These are phyloP conservation scores for Diaporthe citri DNA, from an alignment of 2,329 filamentous ascomycete genomes.

Conservation along the genomic window DNA sequence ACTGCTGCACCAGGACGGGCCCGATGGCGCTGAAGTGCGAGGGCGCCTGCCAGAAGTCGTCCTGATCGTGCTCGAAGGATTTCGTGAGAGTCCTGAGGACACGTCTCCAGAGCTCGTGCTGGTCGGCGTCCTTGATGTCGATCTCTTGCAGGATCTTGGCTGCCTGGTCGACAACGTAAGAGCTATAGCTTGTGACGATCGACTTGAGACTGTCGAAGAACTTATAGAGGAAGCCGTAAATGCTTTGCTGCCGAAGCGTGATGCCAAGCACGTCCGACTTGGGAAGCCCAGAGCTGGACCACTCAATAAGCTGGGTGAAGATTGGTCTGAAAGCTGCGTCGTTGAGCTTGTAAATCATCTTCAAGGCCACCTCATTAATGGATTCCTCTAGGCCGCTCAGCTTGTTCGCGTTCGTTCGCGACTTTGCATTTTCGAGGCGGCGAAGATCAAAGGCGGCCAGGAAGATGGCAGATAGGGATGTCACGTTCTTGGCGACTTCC, in stretches of 20 bases:
- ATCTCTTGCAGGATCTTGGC: constrained; percentile 70
- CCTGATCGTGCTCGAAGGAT: constrained; percentile 90
- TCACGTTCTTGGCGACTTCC: constrained; percentile 80
- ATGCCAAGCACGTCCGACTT: constrained; percentile 72
- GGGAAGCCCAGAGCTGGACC: constrained; percentile 73
- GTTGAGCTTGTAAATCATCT: constrained; percentile 97
- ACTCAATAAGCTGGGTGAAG: constrained; percentile 88
- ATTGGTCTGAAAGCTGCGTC: constrained; percentile 93
- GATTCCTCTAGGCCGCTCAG: constrained; percentile 71
- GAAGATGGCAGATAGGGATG: constrained; percentile 75
- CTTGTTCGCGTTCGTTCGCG: constrained; percentile 54
- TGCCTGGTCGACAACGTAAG: constrained; percentile 83
- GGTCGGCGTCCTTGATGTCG: constrained; percentile 61
- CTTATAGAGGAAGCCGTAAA: constrained; percentile 83
- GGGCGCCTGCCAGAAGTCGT: constrained; percentile 95
- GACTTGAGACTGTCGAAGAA: constrained; percentile 92
- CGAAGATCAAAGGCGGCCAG: constrained; percentile 74
- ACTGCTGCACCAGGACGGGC: constrained; percentile 77
- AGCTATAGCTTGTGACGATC: constrained; percentile 92
- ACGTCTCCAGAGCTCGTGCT: constrained; percentile 73
- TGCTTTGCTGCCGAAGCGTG: constrained; percentile 75
- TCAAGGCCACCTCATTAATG: constrained; percentile 79
- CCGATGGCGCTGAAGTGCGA: constrained; percentile 84
- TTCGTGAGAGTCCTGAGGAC: constrained; percentile 79
- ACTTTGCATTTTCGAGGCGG: constrained; percentile 63